Evolutionary conservation across 2,329 filamentous ascomycete species (phyloP).

Genomic region (Ampelomyces quisqualis): DNA sequence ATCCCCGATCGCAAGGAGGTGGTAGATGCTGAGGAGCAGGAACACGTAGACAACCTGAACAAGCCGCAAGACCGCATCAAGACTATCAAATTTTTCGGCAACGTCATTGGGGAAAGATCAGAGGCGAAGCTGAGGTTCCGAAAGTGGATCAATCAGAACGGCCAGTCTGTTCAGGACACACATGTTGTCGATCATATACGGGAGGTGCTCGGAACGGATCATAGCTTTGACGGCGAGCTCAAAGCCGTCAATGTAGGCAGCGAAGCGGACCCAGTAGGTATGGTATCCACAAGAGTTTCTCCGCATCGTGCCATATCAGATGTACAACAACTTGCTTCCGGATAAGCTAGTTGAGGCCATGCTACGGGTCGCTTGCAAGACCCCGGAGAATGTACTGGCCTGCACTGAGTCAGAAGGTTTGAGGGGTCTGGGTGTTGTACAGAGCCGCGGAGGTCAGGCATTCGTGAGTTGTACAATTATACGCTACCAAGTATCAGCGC

Average conservation of each 20-base stretch:
- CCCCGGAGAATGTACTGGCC: not conserved
- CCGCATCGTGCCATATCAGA: conserved; percentile 12
- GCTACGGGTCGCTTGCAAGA: conserved; percentile 3
- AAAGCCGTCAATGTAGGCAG: conserved; percentile 3
- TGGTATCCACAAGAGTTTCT: conserved; percentile 9
- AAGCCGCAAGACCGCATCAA: not conserved
- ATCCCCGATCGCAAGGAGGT: not conserved
- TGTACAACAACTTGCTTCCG: conserved; percentile 7
- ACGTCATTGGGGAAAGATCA: not conserved
- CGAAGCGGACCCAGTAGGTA: not conserved
- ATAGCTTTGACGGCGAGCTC: not conserved
- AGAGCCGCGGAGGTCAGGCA: not conserved
- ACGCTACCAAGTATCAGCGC: not conserved
- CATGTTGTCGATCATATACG: not conserved
- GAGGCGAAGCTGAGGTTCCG: not conserved
- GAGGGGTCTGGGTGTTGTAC: not conserved
- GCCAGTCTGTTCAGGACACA: not conserved
- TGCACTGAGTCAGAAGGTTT: not conserved
- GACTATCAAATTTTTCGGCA: not conserved
- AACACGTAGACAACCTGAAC: not conserved
- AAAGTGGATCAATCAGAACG: not conserved
- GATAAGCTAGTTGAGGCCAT: conserved; percentile 5
- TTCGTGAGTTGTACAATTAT: not conserved
- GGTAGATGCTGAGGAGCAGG: not conserved
- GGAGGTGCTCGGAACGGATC: not conserved